A percentile compares a stretch with the other conserved stretches of the same genome.
phyloP scores from a whole-genome alignment of 2,329 filamentous ascomycete species.

The Biscogniauxia sp. region DNA sequence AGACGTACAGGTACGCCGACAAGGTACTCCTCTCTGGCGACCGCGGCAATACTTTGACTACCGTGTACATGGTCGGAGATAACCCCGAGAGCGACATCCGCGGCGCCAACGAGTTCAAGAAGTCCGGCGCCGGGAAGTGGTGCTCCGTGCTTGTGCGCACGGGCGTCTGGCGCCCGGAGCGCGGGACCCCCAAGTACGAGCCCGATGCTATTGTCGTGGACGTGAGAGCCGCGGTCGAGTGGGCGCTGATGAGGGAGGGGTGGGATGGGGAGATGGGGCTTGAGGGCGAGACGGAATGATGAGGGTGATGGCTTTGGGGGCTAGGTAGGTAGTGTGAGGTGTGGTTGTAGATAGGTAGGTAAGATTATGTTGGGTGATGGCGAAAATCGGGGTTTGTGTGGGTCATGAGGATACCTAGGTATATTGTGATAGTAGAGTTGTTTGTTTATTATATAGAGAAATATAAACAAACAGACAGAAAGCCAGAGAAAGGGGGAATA shows the following conservation, averaged over 20 bases:
- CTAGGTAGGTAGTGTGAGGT: too few species aligned
- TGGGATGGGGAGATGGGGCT: slow-evolving; percentile 19
- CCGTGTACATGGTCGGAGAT: slow-evolving; percentile 92
- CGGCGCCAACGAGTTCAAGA: slow-evolving; percentile 76
- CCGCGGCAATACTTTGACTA: slow-evolving; percentile 59
- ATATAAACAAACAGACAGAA: too few species aligned
- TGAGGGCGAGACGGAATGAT: too few species aligned
- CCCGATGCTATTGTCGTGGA: slow-evolving; percentile 69
- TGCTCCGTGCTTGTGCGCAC: slow-evolving; percentile 73
- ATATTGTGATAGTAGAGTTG: too few species aligned
- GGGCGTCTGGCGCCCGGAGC: slow-evolving; percentile 63
- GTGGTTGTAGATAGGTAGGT: too few species aligned
- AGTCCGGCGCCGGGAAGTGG: slow-evolving; percentile 70
- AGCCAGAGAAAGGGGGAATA: too few species aligned
- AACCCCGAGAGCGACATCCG: slow-evolving; percentile 88
- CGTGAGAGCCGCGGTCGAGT: slow-evolving; percentile 74
- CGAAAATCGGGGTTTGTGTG: too few species aligned
- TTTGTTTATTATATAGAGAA: too few species aligned
- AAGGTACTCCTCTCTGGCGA: slow-evolving; percentile 57
- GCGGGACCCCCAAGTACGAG: slow-evolving; percentile 51
- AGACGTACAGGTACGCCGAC: slow-evolving; percentile 84
- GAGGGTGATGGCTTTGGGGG: too few species aligned
- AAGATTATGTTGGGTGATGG: too few species aligned
- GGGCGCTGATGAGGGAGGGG: slow-evolving; percentile 63
- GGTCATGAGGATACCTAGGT: too few species aligned